Evolutionary conservation across 2,329 filamentous ascomycete genomes (phyloP), one percentile per base, ranked within the genome.

Genomic region (Fragosphaeria purpurea): DNA sequence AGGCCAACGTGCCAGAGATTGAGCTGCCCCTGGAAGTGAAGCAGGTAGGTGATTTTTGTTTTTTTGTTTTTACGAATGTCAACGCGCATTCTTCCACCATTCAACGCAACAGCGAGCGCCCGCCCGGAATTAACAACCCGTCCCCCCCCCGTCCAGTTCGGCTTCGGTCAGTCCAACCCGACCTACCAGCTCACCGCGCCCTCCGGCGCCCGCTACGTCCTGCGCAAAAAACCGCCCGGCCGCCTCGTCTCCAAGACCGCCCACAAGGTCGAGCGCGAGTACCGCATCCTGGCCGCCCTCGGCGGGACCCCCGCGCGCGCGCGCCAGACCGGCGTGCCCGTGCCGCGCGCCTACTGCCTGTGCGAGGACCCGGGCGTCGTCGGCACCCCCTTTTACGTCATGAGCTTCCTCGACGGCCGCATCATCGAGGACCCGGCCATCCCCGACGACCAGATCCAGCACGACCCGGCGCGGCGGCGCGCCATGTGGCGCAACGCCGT

Each of bases 181-280:
- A 98, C 93, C 3, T 98, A 97, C 70, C 88, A 91, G 62, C 76
- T 97, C 62, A 95, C 83, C 12, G 82, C 82, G 48, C 74, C 80
- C 57, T 75, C 82, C 63, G 80, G 82, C 47, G 67, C 73, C 58
- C 82, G 83, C 63, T 95, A 84, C 70, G 93, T 98, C 37, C 79
- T 97, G 73, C 88, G 93, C 65, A 97, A 98, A 78, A 97, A 97
- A 71, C 93, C 93, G 1, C 91, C 93, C n/a, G 93, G 93, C 56
- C 82, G 85, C 70, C 83, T 98, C 40, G 77, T 97, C 46, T 95
- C 88, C 60, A 88, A 89, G 71, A 91, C 91, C 2, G 93, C 93
- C 8, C 93, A 98, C 72, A 86, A 91, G 66, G 91, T 98, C 62
- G 93, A 98, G 71, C 86, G 93, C 60, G 93, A 98, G 69, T 93